Evolutionary conservation across 441 rosid genomes (phyloP), one percentile per base, ranked within the genome.

Genomic region (Arabidopsis lyrata): DNA sequence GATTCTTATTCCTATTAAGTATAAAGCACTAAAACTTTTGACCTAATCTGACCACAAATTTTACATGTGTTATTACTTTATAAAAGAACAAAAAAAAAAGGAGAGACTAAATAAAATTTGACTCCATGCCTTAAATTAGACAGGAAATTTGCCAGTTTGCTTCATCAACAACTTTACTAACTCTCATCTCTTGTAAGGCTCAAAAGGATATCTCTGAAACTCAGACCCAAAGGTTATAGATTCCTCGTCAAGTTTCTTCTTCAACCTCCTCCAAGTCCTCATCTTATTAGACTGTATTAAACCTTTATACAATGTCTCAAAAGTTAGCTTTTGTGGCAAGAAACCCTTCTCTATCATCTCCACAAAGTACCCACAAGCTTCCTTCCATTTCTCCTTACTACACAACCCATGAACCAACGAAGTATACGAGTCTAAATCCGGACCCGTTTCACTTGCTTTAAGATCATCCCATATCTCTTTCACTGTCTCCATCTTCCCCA

Each of bases 301-400:
- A 12, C 98, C 97, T 75, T 41, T 83, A 70, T 90, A 92, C 2
- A 95, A 83, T 1, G 85, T 92, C 86, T 95, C 97, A 68, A 92
- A 90, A 20, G 98, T 92, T 41, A 82, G 74, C 79, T 87, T 90
- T 29, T 90, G 96, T 16, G 99, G 98, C 68, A 95, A 94, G 63
- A 86, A 79, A 29, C 99, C 99, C 52, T 63, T 88, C 83, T 95
- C 98, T 41, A 90, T 90, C 98, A 95, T 95, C 84, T 95, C 97
- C 44, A 91, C 96, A 52, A 95, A 95, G 35, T 70, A 84, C 50
- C 76, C 82, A 78, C 98, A 92, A 38, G 99, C 96, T 68, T 88
- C 90, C 57, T 72, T 89, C 95, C 97, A 92, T 68, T 83, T 87
- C 35, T 80, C 82, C 73, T 85, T 90, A 62, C 78, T 82, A 36